Evolutionary conservation across 768 basidiomycete species (phyloP).

Genomic region (Phylloporus sp.): DNA sequence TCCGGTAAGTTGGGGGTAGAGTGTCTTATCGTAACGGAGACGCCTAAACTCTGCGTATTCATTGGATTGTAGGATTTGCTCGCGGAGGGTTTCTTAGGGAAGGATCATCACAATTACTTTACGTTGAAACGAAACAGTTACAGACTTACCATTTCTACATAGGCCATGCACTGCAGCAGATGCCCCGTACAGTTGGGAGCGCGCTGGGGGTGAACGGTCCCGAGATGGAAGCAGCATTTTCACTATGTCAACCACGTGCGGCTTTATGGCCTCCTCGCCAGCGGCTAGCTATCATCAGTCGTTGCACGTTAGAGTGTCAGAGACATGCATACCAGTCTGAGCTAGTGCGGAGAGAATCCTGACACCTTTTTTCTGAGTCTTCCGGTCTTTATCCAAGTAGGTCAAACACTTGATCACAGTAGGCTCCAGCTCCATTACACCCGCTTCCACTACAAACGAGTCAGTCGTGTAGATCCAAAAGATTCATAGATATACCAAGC

Average conservation of each 20-base stretch:
- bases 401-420: neutral
- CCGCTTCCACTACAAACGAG: neutral
- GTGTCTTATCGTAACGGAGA: neutral
- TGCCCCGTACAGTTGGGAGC: neutral
- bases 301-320: no score
- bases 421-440: neutral
- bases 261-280: constrained; percentile 1
- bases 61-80: neutral
- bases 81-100: neutral
- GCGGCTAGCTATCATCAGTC: neutral
- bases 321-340: neutral
- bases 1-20: neutral
- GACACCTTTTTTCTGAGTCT: neutral
- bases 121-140: neutral
- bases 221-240: neutral
- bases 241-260: neutral
- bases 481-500: neutral
- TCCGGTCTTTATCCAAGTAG: neutral
- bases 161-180: neutral
- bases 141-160: constrained; percentile 2
- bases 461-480: neutral
- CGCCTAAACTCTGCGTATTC: neutral
- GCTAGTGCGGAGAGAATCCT: constrained; percentile 5
- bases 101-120: neutral
- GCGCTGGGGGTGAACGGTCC: neutral